phyloP scores from a whole-genome alignment of 75 land plant species.

The Pinus taeda region DNA sequence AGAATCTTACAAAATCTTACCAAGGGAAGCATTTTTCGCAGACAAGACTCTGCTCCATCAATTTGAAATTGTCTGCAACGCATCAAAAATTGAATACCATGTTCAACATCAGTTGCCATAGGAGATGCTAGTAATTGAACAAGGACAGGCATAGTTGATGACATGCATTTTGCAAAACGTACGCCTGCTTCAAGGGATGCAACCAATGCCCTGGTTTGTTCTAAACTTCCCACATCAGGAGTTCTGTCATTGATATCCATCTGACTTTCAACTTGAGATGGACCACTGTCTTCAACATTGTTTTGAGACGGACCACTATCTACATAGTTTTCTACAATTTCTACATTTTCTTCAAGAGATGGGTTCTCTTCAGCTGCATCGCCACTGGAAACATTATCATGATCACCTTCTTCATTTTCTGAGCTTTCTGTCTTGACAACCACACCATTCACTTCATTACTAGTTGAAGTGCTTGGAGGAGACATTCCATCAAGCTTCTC shows the following conservation, averaged over 20 bases:
- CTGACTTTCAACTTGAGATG: conserved; percentile 32
- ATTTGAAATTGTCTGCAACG: conserved; percentile 87
- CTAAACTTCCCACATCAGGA: conserved; percentile 83
- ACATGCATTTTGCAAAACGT: conserved; percentile 71
- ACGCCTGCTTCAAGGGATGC: conserved; percentile 98
- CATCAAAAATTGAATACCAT: conserved; percentile 82
- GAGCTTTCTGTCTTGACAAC: conserved; percentile 11
- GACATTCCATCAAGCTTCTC: conserved; percentile 62
- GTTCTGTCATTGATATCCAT: conserved; percentile 17
- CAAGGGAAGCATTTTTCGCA: conserved; percentile 94
- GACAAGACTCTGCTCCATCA: conserved; percentile 85
- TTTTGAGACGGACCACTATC: conserved; percentile 49
- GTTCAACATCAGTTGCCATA: conserved; percentile 81
- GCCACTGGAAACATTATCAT: conserved; percentile 26
- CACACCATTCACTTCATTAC: conserved; percentile 3
- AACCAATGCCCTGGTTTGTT: conserved; percentile 89
- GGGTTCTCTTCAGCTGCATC: conserved; percentile 14
- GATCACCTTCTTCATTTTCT: conserved; percentile 21
- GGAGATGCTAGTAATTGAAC: conserved; percentile 90
- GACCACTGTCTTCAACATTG: conserved; percentile 43
- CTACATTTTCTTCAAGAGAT: neutral
- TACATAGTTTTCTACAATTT: conserved; percentile 30
- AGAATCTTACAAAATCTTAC: conserved; percentile 27
- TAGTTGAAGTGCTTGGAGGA: conserved; percentile 20
- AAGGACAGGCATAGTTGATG: conserved; percentile 75